Conservation (phyloP, 2,329 filamentous ascomycete genomes). For the Orbilia ellipsospora region DNA sequence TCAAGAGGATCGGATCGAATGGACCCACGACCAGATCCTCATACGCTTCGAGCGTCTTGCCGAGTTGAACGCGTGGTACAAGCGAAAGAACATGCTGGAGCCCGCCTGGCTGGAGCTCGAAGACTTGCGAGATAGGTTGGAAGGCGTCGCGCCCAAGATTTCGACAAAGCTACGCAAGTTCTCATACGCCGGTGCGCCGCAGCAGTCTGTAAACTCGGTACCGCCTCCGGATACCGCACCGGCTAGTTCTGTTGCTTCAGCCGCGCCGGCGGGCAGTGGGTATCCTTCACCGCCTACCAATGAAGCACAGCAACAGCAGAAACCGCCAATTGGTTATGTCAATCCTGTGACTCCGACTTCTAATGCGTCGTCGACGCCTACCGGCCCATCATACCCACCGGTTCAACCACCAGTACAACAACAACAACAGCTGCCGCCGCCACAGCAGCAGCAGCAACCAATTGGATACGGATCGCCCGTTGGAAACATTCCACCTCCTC, state of each 20-base stretch:
- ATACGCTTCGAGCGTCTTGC: conserved; percentile 53
- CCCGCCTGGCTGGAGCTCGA: conserved; percentile 48
- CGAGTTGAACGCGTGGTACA: conserved; percentile 54
- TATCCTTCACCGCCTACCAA: conserved; percentile 36
- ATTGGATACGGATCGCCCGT: conserved; percentile 12
- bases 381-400: conserved; percentile 20
- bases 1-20: conserved; percentile 49
- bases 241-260: conserved; percentile 16
- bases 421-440: neutral
- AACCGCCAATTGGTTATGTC: conserved; percentile 24
- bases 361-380: conserved; percentile 32
- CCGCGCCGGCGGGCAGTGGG: conserved; percentile 2
- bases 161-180: conserved; percentile 53
- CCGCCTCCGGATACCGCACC: conserved; percentile 37
- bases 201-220: conserved; percentile 17
- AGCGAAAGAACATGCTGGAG: conserved; percentile 46
- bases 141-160: conserved; percentile 51
- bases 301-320: conserved; percentile 36
- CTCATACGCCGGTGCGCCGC: conserved; percentile 20
- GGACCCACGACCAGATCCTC: conserved; percentile 51
- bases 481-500: conserved; percentile 37
- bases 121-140: conserved; percentile 46
- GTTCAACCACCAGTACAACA: conserved; percentile 17
- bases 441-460: conserved; percentile 17
- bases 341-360: conserved; percentile 30